A percentile compares a stretch with the other conserved stretches of the same genome.
phyloP scores from a whole-genome alignment of 306 rosid species.

The Medicago lupulina region DNA sequence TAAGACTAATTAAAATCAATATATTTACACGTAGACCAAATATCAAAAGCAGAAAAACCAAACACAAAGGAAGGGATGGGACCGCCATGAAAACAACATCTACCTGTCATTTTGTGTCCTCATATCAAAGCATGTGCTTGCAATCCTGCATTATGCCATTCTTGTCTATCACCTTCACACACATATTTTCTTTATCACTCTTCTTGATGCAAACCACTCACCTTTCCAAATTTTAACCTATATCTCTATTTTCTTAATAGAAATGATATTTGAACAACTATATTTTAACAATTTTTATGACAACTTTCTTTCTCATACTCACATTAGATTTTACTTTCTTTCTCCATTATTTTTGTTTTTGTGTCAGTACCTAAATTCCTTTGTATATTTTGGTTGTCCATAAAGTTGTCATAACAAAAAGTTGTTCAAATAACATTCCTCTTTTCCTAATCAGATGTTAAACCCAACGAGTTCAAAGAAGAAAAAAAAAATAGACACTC shows the following conservation, averaged over 20 bases:
- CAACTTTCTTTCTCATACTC: no score
- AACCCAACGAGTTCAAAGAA: slow-evolving; percentile 32
- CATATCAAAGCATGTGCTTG: slow-evolving; percentile 58
- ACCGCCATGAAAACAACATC: slow-evolving; percentile 56
- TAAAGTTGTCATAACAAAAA: no score
- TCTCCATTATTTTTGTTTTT: no score
- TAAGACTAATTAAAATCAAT: slow-evolving; percentile 34
- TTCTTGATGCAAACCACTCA: slow-evolving; percentile 44
- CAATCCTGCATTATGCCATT: slow-evolving; percentile 53
- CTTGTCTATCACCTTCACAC: slow-evolving; percentile 49
- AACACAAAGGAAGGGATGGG: slow-evolving; percentile 37
- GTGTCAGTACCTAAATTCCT: no score
- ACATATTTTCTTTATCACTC: slow-evolving; percentile 35
- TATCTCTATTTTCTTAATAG: not conserved
- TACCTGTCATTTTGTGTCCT: slow-evolving; percentile 61
- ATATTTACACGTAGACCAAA: slow-evolving; percentile 39
- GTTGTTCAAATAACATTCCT: no score
- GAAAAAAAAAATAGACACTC: not conserved
- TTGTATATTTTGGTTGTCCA: no score
- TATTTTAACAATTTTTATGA: no score
- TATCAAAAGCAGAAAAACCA: slow-evolving; percentile 39
- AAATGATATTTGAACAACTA: no score
- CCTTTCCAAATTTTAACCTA: slow-evolving; percentile 33
- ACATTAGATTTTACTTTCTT: no score
- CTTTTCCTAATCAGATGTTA: not conserved